These are phyloP conservation scores for Barnettozyma salicaria DNA, from an alignment of 805 yeast species.

Conservation along the genomic window DNA sequence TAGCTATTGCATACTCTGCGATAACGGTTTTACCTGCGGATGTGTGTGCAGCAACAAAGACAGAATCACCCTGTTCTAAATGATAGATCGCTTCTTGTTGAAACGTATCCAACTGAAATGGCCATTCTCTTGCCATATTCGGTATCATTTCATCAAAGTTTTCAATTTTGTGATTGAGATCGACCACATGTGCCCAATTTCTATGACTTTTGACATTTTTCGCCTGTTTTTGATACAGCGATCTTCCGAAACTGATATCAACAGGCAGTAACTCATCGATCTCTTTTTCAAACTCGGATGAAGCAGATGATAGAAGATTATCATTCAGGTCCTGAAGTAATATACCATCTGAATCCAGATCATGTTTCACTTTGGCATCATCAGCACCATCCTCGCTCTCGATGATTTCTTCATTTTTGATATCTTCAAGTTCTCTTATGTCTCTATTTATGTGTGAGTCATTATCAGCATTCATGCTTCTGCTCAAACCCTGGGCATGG, in stretches of 20 bases:
- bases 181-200: conserved; percentile 95
- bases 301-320: neutral
- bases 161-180: conserved; percentile 72
- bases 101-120: conserved; percentile 89
- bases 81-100: conserved; percentile 97
- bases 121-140: conserved; percentile 89
- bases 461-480: conserved; percentile 47
- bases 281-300: conserved; percentile 29
- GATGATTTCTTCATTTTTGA: conserved; percentile 21
- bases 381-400: conserved; percentile 27
- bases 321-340: conserved; percentile 6
- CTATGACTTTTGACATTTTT: conserved; percentile 32
- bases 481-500: conserved; percentile 70
- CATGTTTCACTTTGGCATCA: neutral
- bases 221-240: conserved; percentile 20
- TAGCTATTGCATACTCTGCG: conserved; percentile 96
- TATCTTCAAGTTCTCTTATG: conserved; percentile 18
- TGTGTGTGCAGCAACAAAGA: conserved; percentile 97
- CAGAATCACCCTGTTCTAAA: conserved; percentile 96
- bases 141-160: conserved; percentile 89
- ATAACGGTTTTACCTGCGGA: conserved; percentile 99
- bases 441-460: conserved; percentile 1
- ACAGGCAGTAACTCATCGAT: conserved; percentile 47
- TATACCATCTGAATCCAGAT: conserved; percentile 5
- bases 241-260: conserved; percentile 42